A percentile compares a stretch with the other conserved stretches of the same genome.
phyloP scores from a whole-genome alignment of 2,329 filamentous ascomycete genomes.

The Fusarium sarcochroum region DNA sequence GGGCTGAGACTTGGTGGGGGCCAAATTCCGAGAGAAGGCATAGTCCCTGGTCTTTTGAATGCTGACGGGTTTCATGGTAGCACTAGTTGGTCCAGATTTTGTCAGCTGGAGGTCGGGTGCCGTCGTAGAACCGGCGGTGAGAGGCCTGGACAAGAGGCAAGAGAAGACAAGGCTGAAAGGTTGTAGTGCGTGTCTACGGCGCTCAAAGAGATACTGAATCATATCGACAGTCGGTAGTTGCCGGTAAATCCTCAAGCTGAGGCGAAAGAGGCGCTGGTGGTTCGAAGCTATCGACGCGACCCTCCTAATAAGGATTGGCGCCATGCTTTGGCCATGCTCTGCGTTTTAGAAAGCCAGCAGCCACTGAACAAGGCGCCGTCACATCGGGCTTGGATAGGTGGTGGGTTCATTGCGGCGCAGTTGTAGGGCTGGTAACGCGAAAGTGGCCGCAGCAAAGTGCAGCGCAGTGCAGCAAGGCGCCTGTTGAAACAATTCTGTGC shows the following conservation, averaged over 20 bases:
- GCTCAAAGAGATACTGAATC: neutral
- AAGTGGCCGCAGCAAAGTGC: neutral
- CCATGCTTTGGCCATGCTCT: neutral
- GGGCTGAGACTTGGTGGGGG: conserved; percentile 41
- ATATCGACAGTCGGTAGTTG: neutral
- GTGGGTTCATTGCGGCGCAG: conserved; percentile 18
- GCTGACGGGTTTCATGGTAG: neutral
- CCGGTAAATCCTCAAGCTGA: neutral
- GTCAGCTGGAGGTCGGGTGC: neutral
- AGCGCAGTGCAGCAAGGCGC: conserved; percentile 6
- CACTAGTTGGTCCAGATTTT: too few species aligned
- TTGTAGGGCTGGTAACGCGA: conserved; percentile 20
- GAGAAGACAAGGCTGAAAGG: neutral
- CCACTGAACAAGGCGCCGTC: conserved; percentile 8
- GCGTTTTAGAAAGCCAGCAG: neutral
- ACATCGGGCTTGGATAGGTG: conserved; percentile 1
- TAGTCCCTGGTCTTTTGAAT: conserved; percentile 15
- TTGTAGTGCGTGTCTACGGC: conserved; percentile 2
- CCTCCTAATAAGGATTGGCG: conserved; percentile 24
- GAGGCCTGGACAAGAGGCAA: neutral
- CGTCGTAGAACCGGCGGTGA: conserved; percentile 21
- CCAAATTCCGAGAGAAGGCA: conserved; percentile 11
- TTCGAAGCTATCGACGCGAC: conserved; percentile 13
- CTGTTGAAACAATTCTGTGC: conserved; percentile 30
- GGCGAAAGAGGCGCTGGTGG: neutral